Percentiles rank a stretch among this genome's conserved stretches.
Conservation (phyloP, 495 filamentous ascomycete genomes). For the Tuber magnatum region DNA sequence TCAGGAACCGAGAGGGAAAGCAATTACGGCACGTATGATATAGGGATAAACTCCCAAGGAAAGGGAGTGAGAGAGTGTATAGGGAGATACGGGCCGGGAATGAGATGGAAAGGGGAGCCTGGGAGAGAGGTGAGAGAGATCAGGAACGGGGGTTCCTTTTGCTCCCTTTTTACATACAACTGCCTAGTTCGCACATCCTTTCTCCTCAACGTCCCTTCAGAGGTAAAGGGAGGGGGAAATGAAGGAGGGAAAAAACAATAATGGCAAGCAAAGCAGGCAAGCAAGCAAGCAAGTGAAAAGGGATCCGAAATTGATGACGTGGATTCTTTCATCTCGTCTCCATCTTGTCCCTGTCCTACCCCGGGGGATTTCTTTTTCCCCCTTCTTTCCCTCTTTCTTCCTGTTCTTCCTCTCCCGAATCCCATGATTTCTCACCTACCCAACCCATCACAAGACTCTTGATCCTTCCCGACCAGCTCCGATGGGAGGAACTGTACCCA, state of each 20-base stretch:
- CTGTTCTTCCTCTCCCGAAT: not conserved
- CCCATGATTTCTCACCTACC: not conserved
- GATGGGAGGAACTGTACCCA: not conserved
- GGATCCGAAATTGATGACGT: conserved; percentile 4
- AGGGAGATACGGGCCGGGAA: not conserved
- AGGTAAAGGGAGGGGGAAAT: not conserved
- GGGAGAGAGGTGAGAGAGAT: not conserved
- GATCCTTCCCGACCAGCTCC: not conserved
- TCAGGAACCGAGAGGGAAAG: not conserved
- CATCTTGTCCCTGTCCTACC: not conserved
- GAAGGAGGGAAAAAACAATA: not conserved
- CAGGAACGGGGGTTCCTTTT: not conserved
- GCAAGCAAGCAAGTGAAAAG: not conserved
- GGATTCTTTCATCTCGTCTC: conserved; percentile 1
- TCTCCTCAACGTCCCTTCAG: not conserved
- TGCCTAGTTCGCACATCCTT: not conserved
- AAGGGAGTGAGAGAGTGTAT: not conserved
- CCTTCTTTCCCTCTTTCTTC: not conserved
- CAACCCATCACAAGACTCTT: not conserved
- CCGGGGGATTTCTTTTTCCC: not conserved
- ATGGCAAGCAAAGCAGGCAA: not conserved
- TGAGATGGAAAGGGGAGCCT: not conserved
- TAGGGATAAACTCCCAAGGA: not conserved
- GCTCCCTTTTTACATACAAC: not conserved
- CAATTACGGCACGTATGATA: not conserved